Evolutionary conservation across 176 grass and related monocot species (phyloP), one percentile per base, ranked within the genome.

Genomic region (Aechmea fasciata): DNA sequence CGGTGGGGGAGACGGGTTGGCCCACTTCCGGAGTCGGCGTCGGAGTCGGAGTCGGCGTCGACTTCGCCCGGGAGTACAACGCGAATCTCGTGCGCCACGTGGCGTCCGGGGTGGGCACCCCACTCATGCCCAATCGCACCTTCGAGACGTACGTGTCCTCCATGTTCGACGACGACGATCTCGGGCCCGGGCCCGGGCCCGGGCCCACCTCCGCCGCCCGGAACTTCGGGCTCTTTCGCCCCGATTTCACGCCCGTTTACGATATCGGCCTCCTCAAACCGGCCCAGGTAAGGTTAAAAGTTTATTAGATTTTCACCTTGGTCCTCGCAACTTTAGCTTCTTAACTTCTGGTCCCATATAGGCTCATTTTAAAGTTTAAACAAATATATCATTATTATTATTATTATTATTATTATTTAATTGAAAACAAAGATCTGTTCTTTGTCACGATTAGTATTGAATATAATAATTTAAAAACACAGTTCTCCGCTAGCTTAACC

Each of bases 141-240:
- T 96, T 96, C 66, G 88, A 96, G 73, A 57, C 85, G 13, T 91
- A 77, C 68, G 65, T 96, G 82, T 91, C 87, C 76, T 77, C 80
- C 49, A 82, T 96, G 68, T 96, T 96, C 71, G 79, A 91, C 53
- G 85, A 91, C 79, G 55, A 91, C 79, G 55, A 96, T 80, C 83
- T 89, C 15, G 91, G 83, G 79, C 81, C 88, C 7, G 92, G 88
- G 1, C 88, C 85, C 15, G 91, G 83, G 79, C 81, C 88, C 7
- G 92, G 88, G 1, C 88, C 85, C 0, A 23, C 72, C n/a, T 86
- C 92, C 11, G 62, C 88, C 11, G 50, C 88, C 75, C 81, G 80
- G 65, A 85, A 84, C 66, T 91, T 96, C n/a, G 92, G 92, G 23
- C 57, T 91, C 19, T 91, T 89, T 73, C 83, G 47, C 71, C 66